These are phyloP conservation scores for Penicillium polonicum DNA, from an alignment of 2,329 filamentous ascomycete species.

Conservation along the genomic window DNA sequence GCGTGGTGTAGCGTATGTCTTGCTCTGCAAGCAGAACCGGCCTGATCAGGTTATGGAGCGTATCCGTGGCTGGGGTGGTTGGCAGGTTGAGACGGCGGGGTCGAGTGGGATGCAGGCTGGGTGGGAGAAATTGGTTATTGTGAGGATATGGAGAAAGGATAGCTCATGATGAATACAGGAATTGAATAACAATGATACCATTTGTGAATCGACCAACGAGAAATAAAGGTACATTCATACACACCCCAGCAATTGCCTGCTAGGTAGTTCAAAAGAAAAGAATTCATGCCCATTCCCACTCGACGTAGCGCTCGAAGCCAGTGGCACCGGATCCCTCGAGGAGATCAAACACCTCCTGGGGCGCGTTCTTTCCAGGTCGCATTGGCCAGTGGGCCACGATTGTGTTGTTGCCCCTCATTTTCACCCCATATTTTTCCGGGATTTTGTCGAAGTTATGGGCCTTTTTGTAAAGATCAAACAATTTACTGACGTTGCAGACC, in stretches of 20 bases:
- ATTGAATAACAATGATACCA: constrained; percentile 1
- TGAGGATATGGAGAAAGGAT: constrained; percentile 71
- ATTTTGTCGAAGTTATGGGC: not conserved
- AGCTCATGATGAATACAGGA: not conserved
- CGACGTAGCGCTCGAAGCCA: not conserved
- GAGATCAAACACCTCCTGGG: not conserved
- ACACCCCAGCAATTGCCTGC: not conserved
- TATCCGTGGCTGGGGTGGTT: constrained; percentile 61
- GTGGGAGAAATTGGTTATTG: constrained; percentile 89
- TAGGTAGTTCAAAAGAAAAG: not conserved
- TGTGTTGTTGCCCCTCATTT: not conserved
- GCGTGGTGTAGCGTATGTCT: constrained; percentile 79
- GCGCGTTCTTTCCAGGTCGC: not conserved
- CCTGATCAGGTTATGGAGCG: constrained; percentile 69
- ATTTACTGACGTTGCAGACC: not conserved
- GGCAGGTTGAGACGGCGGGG: constrained; percentile 76
- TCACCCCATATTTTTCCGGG: not conserved
- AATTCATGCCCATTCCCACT: not conserved
- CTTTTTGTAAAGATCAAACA: not conserved
- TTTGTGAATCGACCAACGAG: not conserved
- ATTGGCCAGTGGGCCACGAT: not conserved
- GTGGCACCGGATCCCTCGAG: not conserved
- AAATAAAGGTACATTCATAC: not conserved
- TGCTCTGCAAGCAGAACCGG: constrained; percentile 88
- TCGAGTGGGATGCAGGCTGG: constrained; percentile 83